A percentile compares a stretch with the other conserved stretches of the same genome.
Conservation (phyloP, 164 flowering plant genomes). For the Echeveria elegans region DNA sequence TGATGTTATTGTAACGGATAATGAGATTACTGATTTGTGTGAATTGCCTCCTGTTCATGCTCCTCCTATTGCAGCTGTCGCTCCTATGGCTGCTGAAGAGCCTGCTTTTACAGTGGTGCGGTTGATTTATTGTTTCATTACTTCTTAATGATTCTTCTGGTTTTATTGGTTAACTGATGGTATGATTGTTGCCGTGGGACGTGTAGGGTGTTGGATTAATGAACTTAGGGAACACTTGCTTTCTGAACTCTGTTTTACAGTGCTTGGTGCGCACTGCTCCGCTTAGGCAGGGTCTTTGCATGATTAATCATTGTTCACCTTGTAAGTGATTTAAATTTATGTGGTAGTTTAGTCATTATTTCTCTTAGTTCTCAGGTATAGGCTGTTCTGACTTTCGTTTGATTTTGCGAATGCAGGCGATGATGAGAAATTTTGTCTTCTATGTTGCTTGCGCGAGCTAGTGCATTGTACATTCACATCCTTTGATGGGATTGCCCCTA, state of each 20-base stretch:
- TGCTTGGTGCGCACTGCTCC: constrained; percentile 6
- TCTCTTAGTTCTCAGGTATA: background rate
- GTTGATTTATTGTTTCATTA: background rate
- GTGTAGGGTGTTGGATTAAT: background rate
- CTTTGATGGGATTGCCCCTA: background rate
- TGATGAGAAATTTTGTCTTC: background rate
- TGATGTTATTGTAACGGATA: no score
- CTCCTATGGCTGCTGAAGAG: background rate
- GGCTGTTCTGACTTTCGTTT: background rate
- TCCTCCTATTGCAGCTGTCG: background rate
- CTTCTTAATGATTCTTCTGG: background rate
- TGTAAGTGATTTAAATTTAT: background rate
- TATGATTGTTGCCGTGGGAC: background rate
- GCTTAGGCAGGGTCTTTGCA: background rate
- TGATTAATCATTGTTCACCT: constrained; percentile 2
- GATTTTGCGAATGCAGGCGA: background rate
- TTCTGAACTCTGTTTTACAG: constrained; percentile 6
- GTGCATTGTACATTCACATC: background rate
- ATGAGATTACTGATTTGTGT: background rate
- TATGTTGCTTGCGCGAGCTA: background rate
- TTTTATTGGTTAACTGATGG: background rate
- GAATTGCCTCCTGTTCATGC: background rate
- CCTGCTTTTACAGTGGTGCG: constrained; percentile 2
- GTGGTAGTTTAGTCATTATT: background rate
- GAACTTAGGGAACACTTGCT: constrained; percentile 9